Evolutionary conservation across 2,329 filamentous ascomycete genomes (phyloP).

Genomic region (Fusarium concolor): DNA sequence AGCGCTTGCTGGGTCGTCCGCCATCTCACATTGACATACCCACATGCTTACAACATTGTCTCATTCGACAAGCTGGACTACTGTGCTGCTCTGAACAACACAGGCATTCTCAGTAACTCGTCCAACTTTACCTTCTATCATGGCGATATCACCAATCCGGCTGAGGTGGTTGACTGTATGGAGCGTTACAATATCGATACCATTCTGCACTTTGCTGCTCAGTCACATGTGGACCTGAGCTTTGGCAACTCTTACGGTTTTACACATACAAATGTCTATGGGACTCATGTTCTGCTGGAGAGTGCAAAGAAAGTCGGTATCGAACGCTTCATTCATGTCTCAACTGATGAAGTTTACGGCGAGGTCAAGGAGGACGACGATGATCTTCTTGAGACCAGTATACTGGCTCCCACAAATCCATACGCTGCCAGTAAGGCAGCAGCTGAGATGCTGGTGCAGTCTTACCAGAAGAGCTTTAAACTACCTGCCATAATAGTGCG

Average conservation of each 20-base stretch:
- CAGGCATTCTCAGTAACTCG: slow-evolving; percentile 72
- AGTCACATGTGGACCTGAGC: slow-evolving; percentile 84
- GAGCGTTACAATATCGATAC: slow-evolving; percentile 80
- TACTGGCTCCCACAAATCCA: slow-evolving; percentile 83
- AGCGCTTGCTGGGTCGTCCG: slow-evolving; percentile 87
- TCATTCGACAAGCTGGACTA: slow-evolving; percentile 90
- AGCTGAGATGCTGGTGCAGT: slow-evolving; percentile 87
- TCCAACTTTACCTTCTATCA: slow-evolving; percentile 84
- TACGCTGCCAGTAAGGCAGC: slow-evolving; percentile 85
- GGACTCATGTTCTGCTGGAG: slow-evolving; percentile 85
- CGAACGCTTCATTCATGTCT: slow-evolving; percentile 82
- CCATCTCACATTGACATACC: slow-evolving; percentile 80
- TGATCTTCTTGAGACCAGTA: slow-evolving; percentile 78
- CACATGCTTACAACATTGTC: slow-evolving; percentile 79
- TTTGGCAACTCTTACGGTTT: slow-evolving; percentile 87
- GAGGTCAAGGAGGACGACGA: slow-evolving; percentile 79
- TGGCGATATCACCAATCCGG: slow-evolving; percentile 79
- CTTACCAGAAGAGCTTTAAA: slow-evolving; percentile 86
- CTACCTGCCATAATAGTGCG: slow-evolving; percentile 83
- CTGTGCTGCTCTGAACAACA: slow-evolving; percentile 84
- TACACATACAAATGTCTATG: slow-evolving; percentile 84
- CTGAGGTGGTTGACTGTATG: slow-evolving; percentile 77
- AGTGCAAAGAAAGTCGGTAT: slow-evolving; percentile 78
- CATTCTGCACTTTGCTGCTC: slow-evolving; percentile 86
- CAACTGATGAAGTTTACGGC: slow-evolving; percentile 87